Conservation (phyloP, 2,329 filamentous ascomycete species). For the Cucurbitaria berberidis region DNA sequence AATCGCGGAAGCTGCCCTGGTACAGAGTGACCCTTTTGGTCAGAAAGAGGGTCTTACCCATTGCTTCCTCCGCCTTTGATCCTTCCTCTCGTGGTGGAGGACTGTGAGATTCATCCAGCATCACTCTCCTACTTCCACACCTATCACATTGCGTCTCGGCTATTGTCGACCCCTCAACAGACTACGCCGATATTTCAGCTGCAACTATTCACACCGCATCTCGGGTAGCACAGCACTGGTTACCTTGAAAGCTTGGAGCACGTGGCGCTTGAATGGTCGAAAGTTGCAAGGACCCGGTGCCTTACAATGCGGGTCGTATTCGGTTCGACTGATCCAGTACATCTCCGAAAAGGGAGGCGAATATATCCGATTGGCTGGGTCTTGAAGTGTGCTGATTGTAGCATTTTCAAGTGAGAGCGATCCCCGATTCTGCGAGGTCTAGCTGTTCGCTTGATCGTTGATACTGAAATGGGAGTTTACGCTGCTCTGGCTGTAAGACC, state of each 20-base stretch:
- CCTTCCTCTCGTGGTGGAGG: slow-evolving; percentile 19
- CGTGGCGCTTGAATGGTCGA: slow-evolving; percentile 9
- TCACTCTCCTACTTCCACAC: slow-evolving; percentile 17
- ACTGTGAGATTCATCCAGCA: slow-evolving; percentile 16
- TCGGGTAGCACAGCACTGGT: slow-evolving; percentile 20
- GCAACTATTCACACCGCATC: slow-evolving; percentile 23
- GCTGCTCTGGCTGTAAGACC: not conserved
- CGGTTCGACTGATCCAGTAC: slow-evolving; percentile 6
- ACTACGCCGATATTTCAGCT: slow-evolving; percentile 22
- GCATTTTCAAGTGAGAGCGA: not conserved
- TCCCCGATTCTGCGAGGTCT: not conserved
- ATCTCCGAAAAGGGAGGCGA: slow-evolving; percentile 2
- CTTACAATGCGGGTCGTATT: slow-evolving; percentile 2
- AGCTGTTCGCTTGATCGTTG: not conserved
- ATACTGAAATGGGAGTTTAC: not conserved
- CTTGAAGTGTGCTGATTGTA: not conserved
- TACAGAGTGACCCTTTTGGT: slow-evolving; percentile 5
- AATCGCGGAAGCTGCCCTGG: slow-evolving; percentile 18
- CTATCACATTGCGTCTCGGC: slow-evolving; percentile 29
- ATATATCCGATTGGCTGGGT: slow-evolving; percentile 18
- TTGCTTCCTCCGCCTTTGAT: slow-evolving; percentile 4
- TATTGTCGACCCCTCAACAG: slow-evolving; percentile 31
- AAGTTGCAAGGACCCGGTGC: slow-evolving; percentile 7
- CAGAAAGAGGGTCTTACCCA: slow-evolving; percentile 17
- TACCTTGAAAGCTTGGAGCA: slow-evolving; percentile 7